Percentiles rank a stretch among this genome's conserved stretches.
phyloP scores from a whole-genome alignment of 2,329 filamentous ascomycete genomes.

The Aspergillus tanneri region DNA sequence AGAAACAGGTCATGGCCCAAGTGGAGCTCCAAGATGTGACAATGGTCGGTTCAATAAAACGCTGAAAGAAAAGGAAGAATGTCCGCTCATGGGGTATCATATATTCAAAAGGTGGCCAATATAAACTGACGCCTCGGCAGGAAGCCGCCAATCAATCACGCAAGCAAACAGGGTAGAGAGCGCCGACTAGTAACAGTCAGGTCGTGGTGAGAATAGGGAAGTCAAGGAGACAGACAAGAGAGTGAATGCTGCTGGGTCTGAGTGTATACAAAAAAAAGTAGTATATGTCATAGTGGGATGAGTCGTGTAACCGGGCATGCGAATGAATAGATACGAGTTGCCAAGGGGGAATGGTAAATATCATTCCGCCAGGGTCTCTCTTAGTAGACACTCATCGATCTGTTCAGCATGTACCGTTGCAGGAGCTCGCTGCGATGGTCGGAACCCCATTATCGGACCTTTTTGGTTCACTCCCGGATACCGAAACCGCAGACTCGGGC shows the following conservation, averaged over 20 bases:
- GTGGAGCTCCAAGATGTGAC: too few relatives aligned
- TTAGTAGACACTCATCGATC: constrained; percentile 61
- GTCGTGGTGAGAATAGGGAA: too few relatives aligned
- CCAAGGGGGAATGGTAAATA: too few relatives aligned
- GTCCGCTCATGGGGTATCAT: constrained; percentile 10
- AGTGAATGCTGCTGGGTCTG: background rate
- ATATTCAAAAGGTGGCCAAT: background rate
- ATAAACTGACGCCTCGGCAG: constrained; percentile 3
- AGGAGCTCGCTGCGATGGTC: constrained; percentile 55
- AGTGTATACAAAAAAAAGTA: constrained; percentile 1
- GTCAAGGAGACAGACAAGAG: constrained; percentile 6
- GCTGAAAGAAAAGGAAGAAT: background rate
- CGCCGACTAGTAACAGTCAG: too few relatives aligned
- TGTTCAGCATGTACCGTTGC: constrained; percentile 58
- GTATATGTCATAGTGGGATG: constrained; percentile 1
- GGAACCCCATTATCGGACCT: constrained; percentile 71
- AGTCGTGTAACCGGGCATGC: too few relatives aligned
- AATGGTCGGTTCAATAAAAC: background rate
- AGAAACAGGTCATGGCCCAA: too few relatives aligned
- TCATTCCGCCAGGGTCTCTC: constrained; percentile 57
- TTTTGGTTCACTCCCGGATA: constrained; percentile 75
- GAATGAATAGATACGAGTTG: too few relatives aligned
- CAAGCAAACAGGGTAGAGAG: constrained; percentile 5
- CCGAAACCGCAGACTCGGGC: constrained; percentile 39
- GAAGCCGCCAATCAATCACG: constrained; percentile 4